Conservation (phyloP, 1,284 basidiomycete species). For the Waitea zeae region DNA sequence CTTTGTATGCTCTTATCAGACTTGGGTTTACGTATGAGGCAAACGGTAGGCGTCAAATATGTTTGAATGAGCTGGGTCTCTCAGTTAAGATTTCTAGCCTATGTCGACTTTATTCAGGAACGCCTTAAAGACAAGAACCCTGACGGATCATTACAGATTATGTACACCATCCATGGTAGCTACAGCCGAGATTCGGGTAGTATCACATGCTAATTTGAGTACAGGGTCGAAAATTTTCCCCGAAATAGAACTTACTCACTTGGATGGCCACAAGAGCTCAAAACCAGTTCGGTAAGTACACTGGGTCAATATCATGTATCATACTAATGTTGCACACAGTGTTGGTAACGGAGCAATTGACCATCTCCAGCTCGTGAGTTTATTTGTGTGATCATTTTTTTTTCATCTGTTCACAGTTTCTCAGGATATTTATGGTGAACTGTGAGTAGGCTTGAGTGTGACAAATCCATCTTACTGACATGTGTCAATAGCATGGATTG, state of each 20-base stretch:
- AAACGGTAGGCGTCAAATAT: conserved; percentile 31
- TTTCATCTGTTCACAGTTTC: conserved; percentile 2
- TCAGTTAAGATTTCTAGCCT: conserved; percentile 26
- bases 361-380: conserved; percentile 66
- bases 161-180: conserved; percentile 25
- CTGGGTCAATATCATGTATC: too few species aligned
- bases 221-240: conserved; percentile 67
- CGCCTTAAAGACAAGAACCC: conserved; percentile 67
- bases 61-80: conserved; percentile 5
- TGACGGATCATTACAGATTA: conserved; percentile 82
- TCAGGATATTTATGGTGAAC: conserved; percentile 83
- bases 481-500: conserved; percentile 65
- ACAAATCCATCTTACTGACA: not conserved
- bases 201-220: not conserved
- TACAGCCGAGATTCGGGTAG: not conserved
- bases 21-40: conserved; percentile 86
- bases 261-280: conserved; percentile 76
- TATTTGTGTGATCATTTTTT: not conserved
- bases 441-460: conserved; percentile 25
- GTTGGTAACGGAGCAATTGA: conserved; percentile 85
- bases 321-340: conserved; percentile 16
- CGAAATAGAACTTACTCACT: conserved; percentile 68
- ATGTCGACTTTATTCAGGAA: conserved; percentile 81
- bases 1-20: conserved; percentile 79
- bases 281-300: conserved; percentile 41